phyloP scores from a whole-genome alignment of 176 grass and related monocot species.

The Paspalum notatum region DNA sequence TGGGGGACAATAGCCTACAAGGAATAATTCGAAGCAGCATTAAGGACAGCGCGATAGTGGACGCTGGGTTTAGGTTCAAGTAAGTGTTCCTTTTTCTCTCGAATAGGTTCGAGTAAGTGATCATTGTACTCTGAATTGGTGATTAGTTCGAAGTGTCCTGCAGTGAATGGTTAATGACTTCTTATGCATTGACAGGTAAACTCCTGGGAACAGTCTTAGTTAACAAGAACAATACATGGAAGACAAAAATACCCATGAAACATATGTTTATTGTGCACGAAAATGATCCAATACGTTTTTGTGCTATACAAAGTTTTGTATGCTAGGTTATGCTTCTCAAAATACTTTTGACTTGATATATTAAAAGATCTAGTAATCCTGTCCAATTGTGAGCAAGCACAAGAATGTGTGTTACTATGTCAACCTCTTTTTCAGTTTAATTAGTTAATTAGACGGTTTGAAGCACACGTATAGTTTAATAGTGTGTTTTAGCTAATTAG shows the following conservation, averaged over 20 bases:
- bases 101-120: slow-evolving; percentile 56
- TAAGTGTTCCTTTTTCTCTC: slow-evolving; percentile 17
- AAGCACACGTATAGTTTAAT: no score
- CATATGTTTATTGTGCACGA: no score
- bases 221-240: slow-evolving; percentile 1
- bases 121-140: neutral
- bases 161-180: neutral
- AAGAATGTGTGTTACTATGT: no score
- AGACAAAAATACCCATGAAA: neutral
- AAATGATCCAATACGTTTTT: no score
- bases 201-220: slow-evolving; percentile 57
- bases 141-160: neutral
- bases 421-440: no score
- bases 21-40: slow-evolving; percentile 60
- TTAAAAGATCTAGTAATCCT: no score
- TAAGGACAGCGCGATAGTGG: slow-evolving; percentile 34
- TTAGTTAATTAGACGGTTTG: no score
- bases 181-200: slow-evolving; percentile 46
- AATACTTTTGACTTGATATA: no score
- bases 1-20: slow-evolving; percentile 70
- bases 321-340: no score
- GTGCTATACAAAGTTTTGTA: no score
- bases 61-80: slow-evolving; percentile 44
- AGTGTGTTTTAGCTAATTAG: no score
- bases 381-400: no score